Evolutionary conservation across 2,329 filamentous ascomycete genomes (phyloP).

Genomic region (Trichophyton schoenleinii): DNA sequence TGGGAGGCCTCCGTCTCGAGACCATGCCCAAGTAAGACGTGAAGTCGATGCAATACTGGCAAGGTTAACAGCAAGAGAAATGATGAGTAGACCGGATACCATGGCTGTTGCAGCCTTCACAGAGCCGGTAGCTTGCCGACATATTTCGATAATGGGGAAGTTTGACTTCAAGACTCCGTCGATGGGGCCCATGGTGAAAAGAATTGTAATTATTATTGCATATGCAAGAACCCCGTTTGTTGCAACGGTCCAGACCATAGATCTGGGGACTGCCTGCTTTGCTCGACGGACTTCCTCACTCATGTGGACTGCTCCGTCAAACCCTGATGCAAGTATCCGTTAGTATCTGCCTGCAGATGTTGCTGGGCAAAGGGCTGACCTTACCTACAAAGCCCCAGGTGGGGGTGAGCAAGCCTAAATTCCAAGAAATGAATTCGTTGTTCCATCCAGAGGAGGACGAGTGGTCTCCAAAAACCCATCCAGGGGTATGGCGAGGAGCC

Average conservation of each 20-base stretch:
- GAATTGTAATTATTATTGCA: conserved; percentile 30
- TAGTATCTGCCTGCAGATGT: neutral
- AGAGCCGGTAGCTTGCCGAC: conserved; percentile 31
- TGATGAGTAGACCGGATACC: conserved; percentile 26
- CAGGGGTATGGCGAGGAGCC: conserved; percentile 21
- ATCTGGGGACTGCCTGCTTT: conserved; percentile 35
- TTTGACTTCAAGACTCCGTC: conserved; percentile 21
- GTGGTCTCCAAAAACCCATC: conserved; percentile 23
- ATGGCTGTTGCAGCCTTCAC: conserved; percentile 31
- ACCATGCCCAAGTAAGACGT: conserved; percentile 40
- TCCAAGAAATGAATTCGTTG: conserved; percentile 24
- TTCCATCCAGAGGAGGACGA: conserved; percentile 23
- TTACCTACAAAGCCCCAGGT: conserved; percentile 24
- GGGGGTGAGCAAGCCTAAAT: conserved; percentile 27
- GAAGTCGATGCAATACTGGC: conserved; percentile 37
- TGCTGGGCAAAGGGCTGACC: conserved; percentile 2
- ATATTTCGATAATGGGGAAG: conserved; percentile 35
- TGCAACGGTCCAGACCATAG: conserved; percentile 34
- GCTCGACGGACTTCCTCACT: conserved; percentile 35
- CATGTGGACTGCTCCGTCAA: conserved; percentile 39
- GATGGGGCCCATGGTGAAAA: conserved; percentile 35
- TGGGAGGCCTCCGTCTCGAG: conserved; percentile 37
- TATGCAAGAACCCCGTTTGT: conserved; percentile 34
- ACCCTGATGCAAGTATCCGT: conserved; percentile 21
- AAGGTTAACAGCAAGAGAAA: conserved; percentile 31